phyloP scores from a whole-genome alignment of 1,284 basidiomycete species.

The Cystobasidiaceae sp. region DNA sequence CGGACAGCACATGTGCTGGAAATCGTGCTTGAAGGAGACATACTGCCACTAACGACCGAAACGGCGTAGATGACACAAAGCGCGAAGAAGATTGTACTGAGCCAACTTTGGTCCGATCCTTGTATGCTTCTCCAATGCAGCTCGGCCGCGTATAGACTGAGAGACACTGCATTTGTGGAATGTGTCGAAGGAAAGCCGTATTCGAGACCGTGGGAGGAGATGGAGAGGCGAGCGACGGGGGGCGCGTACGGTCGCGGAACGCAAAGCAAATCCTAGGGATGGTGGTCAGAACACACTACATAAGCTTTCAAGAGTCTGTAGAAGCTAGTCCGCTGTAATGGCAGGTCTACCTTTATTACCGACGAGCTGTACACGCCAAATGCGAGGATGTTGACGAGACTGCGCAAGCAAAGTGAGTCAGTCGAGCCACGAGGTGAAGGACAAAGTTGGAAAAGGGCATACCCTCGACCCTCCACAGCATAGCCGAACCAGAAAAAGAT shows the following conservation, averaged over 20 bases:
- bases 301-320: not conserved
- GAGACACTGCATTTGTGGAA: slow-evolving; percentile 82
- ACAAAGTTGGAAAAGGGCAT: slow-evolving; percentile 43
- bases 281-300: slow-evolving; percentile 41
- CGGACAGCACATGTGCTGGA: not conserved
- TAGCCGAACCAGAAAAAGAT: slow-evolving; percentile 82
- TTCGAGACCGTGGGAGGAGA: slow-evolving; percentile 53
- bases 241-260: slow-evolving; percentile 85
- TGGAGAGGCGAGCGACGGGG: slow-evolving; percentile 70
- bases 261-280: slow-evolving; percentile 70
- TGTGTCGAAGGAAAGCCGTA: slow-evolving; percentile 97
- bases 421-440: not conserved
- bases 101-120: not conserved
- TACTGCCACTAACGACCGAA: slow-evolving; percentile 24
- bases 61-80: slow-evolving; percentile 20
- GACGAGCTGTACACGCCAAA: slow-evolving; percentile 79
- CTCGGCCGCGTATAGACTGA: slow-evolving; percentile 63
- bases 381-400: slow-evolving; percentile 66
- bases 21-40: not conserved
- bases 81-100: not conserved
- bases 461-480: slow-evolving; percentile 66
- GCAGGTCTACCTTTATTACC: slow-evolving; percentile 57
- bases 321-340: not conserved
- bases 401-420: slow-evolving; percentile 43
- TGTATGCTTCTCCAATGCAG: not conserved